These are phyloP conservation scores for Avicennia marina DNA, from an alignment of 257 asterid species.

Conservation along the genomic window DNA sequence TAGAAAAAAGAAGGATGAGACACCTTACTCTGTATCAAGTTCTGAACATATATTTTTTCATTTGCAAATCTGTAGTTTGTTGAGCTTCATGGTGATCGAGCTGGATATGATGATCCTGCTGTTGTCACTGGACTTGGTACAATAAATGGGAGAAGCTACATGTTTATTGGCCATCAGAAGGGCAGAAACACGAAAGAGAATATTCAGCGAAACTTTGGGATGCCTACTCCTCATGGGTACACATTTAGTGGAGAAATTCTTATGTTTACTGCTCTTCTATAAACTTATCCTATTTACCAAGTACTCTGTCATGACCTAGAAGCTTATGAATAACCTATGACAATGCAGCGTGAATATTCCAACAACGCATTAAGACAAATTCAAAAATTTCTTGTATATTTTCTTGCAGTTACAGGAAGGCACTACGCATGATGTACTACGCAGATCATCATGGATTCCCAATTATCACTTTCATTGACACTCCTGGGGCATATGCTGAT, in stretches of 20 bases:
- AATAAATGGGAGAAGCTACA: conserved; percentile 69
- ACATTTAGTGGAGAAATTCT: conserved; percentile 6
- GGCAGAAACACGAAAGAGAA: conserved; percentile 91
- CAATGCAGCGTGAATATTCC: no score
- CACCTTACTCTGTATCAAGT: no score
- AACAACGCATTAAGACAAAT: background rate
- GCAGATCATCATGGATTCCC: conserved; percentile 96
- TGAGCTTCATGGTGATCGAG: conserved; percentile 93
- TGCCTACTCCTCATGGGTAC: conserved; percentile 99
- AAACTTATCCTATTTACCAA: no score
- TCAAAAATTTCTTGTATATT: no score
- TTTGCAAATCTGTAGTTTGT: conserved; percentile 44
- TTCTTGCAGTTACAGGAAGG: conserved; percentile 74
- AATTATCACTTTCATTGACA: conserved; percentile 77
- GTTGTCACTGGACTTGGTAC: conserved; percentile 85
- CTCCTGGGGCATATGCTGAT: conserved; percentile 96
- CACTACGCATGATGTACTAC: conserved; percentile 82
- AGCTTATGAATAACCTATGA: no score
- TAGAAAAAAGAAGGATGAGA: no score
- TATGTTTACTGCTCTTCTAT: no score
- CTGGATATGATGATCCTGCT: conserved; percentile 94
- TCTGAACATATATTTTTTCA: no score
- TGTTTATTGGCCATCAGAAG: conserved; percentile 93
- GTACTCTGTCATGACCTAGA: background rate
- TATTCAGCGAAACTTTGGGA: conserved; percentile 85